Evolutionary conservation across 2,329 filamentous ascomycete genomes (phyloP), one percentile per base, ranked within the genome.

Genomic region (Pseudogymnoascus sp.): DNA sequence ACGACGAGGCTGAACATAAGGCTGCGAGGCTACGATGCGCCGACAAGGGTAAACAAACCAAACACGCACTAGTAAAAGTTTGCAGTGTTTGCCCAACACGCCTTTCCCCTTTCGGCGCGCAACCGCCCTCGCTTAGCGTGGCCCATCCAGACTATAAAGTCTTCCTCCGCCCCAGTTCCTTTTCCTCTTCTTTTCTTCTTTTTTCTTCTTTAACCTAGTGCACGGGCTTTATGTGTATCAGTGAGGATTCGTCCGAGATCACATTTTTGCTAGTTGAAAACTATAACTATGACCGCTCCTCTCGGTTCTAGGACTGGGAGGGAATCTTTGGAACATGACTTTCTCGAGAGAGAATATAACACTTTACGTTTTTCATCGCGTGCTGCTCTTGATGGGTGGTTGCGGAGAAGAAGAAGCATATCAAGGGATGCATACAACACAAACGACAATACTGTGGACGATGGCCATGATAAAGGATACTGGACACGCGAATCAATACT

Each of bases 241-340:
- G 86, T 91, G 88, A 91, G 85, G 88, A 90, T 87, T 86, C 83
- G 86, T 91, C 89, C 85, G 89, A 91, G 87, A 85, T 84, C 83
- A 84, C 83, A 82, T 90, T 90, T 89, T 90, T 91, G 88, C 88
- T 91, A 89, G 87, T 72, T 72, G 69, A 73, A 73, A 74, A 74
- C 71, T 73, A 73, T 70, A 70, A 70, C 80, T 81, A 84, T 89
- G 88, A 90, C 88, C 81, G 81, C 88, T 92, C 80, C 80, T 82
- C 78, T 71, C 82, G 83, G 86, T 82, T 83, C 82, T 80, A 79
- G 79, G 82, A 80, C 82, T 83, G 84, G 78, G 79, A 82, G 82
- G 87, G 88, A 91, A 91, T 91, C 87, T 91, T 91, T 91, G 87
- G 78, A 83, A 80, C 71, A 72, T 72, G 73, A 75, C 71, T 68